Evolutionary conservation across 2,329 filamentous ascomycete species (phyloP).

Genomic region (Corinectria fuckeliana): DNA sequence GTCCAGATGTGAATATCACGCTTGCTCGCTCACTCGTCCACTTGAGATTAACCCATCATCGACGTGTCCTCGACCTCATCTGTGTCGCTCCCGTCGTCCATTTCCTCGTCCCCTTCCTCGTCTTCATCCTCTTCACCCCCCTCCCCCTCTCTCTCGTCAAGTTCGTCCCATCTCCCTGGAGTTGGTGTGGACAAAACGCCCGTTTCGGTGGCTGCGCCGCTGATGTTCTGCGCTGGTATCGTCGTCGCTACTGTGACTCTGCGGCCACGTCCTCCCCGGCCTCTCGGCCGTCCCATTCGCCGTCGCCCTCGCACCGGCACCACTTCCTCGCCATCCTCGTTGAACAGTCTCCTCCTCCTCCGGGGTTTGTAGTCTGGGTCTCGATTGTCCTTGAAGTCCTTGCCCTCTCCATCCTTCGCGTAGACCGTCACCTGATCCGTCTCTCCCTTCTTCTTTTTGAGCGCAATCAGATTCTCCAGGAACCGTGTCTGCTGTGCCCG

Average conservation of each 20-base stretch:
- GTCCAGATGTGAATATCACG: not conserved
- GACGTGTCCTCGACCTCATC: slow-evolving; percentile 39
- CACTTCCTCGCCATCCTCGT: slow-evolving; percentile 37
- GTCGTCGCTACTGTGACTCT: slow-evolving; percentile 10
- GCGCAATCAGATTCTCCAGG: slow-evolving; percentile 67
- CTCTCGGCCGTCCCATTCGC: slow-evolving; percentile 31
- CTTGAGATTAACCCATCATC: slow-evolving; percentile 29
- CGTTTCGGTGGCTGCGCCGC: slow-evolving; percentile 15
- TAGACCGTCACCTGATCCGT: slow-evolving; percentile 69
- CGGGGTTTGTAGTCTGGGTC: slow-evolving; percentile 50
- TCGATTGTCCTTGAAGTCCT: slow-evolving; percentile 50
- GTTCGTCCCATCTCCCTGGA: slow-evolving; percentile 44
- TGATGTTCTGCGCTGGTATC: slow-evolving; percentile 18
- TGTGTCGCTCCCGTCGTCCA: slow-evolving; percentile 31
- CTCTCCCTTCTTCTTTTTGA: slow-evolving; percentile 71
- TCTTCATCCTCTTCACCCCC: slow-evolving; percentile 36
- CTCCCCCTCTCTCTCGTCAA: slow-evolving; percentile 31
- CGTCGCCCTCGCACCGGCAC: slow-evolving; percentile 28
- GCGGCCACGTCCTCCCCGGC: slow-evolving; percentile 25
- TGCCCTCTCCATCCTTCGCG: slow-evolving; percentile 52
- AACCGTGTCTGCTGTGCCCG: slow-evolving; percentile 61
- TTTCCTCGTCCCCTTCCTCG: slow-evolving; percentile 38
- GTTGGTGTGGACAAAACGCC: slow-evolving; percentile 44
- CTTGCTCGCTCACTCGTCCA: not conserved
- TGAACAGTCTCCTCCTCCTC: slow-evolving; percentile 35